Evolutionary conservation across 345 rosid species (phyloP).

Genomic region (thale cress (Arabidopsis thaliana)): DNA sequence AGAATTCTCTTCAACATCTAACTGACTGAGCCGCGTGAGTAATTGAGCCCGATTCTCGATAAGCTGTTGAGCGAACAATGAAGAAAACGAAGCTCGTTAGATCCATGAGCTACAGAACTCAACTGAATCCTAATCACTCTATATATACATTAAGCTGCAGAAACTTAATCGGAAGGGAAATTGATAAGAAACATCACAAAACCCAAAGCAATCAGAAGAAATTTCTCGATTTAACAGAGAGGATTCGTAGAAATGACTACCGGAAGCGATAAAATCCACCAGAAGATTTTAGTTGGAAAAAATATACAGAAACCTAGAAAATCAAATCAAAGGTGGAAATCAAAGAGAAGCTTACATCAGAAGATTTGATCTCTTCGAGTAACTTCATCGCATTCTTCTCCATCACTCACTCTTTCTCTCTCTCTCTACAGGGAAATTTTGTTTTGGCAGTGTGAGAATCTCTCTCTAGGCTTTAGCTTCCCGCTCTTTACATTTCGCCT

Average conservation of each 20-base stretch:
- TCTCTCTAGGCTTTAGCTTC: conserved; percentile 7
- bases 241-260: background rate
- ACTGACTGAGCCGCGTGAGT: conserved; percentile 55
- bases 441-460: conserved; percentile 11
- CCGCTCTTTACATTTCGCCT: conserved; percentile 33
- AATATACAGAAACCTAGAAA: background rate
- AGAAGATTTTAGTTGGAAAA: conserved; percentile 1
- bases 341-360: conserved; percentile 61
- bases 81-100: conserved; percentile 23
- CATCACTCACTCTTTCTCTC: conserved; percentile 20
- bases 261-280: conserved; percentile 7
- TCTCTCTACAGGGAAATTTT: background rate
- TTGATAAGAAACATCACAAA: background rate
- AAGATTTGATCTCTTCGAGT: conserved; percentile 59
- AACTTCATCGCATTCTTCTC: conserved; percentile 51
- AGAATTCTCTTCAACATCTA: conserved; percentile 52
- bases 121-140: conserved; percentile 8
- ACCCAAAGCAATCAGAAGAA: background rate
- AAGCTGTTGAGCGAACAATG: conserved; percentile 52
- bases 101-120: background rate
- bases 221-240: background rate
- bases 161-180: conserved; percentile 4
- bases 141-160: background rate
- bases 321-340: conserved; percentile 11
- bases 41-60: conserved; percentile 69